These are phyloP conservation scores for Suhomyces ambrosiae DNA, from an alignment of 1,139 yeast species.

Conservation along the genomic window DNA sequence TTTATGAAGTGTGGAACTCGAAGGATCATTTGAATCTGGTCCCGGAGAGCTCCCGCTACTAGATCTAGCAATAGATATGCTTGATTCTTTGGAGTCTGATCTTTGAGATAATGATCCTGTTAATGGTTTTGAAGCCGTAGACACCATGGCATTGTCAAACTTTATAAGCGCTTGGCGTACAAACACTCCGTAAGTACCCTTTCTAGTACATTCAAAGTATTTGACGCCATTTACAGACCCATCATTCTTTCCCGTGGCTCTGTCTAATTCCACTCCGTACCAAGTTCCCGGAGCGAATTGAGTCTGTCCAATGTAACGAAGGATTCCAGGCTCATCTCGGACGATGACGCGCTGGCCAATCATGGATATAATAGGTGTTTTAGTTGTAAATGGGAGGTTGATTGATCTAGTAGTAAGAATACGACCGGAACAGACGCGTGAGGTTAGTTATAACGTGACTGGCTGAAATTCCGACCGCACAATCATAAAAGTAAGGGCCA, in stretches of 20 bases:
- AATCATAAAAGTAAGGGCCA: too few species aligned
- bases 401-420: too few species aligned
- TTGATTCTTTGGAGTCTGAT: neutral
- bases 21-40: constrained; percentile 5
- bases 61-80: constrained; percentile 1
- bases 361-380: neutral
- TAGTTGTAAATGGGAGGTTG: too few species aligned
- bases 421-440: too few species aligned
- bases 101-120: neutral
- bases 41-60: constrained; percentile 3
- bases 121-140: neutral
- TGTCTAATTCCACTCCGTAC: constrained; percentile 76
- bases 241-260: constrained; percentile 72
- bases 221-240: constrained; percentile 68
- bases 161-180: constrained; percentile 42
- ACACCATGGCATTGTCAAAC: neutral
- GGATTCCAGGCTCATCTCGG: constrained; percentile 44
- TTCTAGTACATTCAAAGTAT: constrained; percentile 58
- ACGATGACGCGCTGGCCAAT: constrained; percentile 46
- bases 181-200: constrained; percentile 59
- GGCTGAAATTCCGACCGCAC: too few species aligned
- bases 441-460: too few species aligned
- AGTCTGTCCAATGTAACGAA: constrained; percentile 55
- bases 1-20: constrained; percentile 20
- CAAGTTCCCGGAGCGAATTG: constrained; percentile 67